Percentiles rank a stretch among this genome's conserved stretches.
Conservation (phyloP, 371 early-diverging fungal species). For the Mortierella sp. region DNA sequence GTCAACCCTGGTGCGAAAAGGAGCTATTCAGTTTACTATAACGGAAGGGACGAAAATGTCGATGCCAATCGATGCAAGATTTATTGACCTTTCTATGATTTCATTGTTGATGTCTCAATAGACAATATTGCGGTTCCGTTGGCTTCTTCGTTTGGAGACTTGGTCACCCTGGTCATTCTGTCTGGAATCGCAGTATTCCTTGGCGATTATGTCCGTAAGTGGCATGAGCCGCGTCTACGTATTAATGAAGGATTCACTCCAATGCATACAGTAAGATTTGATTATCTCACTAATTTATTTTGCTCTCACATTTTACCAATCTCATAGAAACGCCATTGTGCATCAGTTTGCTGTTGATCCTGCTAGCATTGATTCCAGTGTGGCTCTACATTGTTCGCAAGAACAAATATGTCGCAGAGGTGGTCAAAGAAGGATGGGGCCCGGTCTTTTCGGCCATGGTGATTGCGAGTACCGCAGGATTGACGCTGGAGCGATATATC, state of each 20-base stretch:
- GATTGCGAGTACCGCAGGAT: slow-evolving; percentile 84
- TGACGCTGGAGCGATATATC: slow-evolving; percentile 82
- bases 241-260: neutral
- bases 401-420: slow-evolving; percentile 74
- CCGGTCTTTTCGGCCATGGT: slow-evolving; percentile 84
- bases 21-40: neutral
- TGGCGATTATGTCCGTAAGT: slow-evolving; percentile 63
- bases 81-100: neutral
- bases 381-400: slow-evolving; percentile 69
- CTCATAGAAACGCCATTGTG: slow-evolving; percentile 64
- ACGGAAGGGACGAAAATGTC: neutral
- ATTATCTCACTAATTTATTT: neutral
- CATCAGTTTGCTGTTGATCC: slow-evolving; percentile 60
- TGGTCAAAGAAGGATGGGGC: slow-evolving; percentile 81
- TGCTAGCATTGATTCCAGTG: slow-evolving; percentile 65
- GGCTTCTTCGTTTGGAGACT: slow-evolving; percentile 82
- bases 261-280: neutral
- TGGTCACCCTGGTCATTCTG: slow-evolving; percentile 77
- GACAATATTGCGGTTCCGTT: slow-evolving; percentile 79
- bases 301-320: neutral
- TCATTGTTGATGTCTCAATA: neutral
- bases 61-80: neutral
- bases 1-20: slow-evolving; percentile 72
- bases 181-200: slow-evolving; percentile 66
- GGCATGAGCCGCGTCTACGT: neutral